Percentiles rank a stretch among this genome's conserved stretches.
Conservation (phyloP, 805 yeast species). For the Ogataea polymorpha region DNA sequence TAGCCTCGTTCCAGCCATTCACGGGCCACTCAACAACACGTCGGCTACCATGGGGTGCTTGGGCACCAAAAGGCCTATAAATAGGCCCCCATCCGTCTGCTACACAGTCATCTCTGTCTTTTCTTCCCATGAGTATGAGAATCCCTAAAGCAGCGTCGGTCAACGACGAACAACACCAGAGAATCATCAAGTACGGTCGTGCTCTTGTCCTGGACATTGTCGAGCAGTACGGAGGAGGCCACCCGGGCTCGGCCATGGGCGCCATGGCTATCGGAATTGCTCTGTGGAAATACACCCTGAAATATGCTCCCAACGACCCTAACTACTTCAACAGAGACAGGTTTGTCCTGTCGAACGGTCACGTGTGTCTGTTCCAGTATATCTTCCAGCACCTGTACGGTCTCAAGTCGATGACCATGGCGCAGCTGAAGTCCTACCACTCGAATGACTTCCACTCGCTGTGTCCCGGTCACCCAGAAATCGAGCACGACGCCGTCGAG, state of each 20-base stretch:
- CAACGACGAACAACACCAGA: slow-evolving; percentile 27
- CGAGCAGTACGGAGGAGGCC: slow-evolving; percentile 56
- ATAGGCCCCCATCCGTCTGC: no score
- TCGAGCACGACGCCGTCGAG: slow-evolving; percentile 88
- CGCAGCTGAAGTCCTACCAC: slow-evolving; percentile 78
- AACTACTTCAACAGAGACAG: slow-evolving; percentile 93
- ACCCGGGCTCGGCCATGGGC: slow-evolving; percentile 99
- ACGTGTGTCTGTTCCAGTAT: slow-evolving; percentile 89
- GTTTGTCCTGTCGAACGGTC: slow-evolving; percentile 94
- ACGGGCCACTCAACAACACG: slow-evolving; percentile 1
- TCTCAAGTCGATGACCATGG: slow-evolving; percentile 66
- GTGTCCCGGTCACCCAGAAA: slow-evolving; percentile 98
- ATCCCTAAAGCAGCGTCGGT: slow-evolving; percentile 26
- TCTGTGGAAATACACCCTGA: slow-evolving; percentile 70
- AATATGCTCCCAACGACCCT: slow-evolving; percentile 87
- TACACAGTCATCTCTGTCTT: background rate
- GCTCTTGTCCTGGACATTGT: slow-evolving; percentile 35
- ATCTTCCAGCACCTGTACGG: slow-evolving; percentile 84
- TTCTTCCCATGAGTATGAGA: slow-evolving; percentile 19
- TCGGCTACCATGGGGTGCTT: background rate
- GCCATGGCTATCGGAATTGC: slow-evolving; percentile 93
- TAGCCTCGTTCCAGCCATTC: slow-evolving; percentile 5
- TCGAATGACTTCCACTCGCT: slow-evolving; percentile 77
- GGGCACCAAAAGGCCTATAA: no score
- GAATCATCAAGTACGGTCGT: slow-evolving; percentile 32